Conservation (phyloP, 345 rosid species). For the Clausena lansium region DNA sequence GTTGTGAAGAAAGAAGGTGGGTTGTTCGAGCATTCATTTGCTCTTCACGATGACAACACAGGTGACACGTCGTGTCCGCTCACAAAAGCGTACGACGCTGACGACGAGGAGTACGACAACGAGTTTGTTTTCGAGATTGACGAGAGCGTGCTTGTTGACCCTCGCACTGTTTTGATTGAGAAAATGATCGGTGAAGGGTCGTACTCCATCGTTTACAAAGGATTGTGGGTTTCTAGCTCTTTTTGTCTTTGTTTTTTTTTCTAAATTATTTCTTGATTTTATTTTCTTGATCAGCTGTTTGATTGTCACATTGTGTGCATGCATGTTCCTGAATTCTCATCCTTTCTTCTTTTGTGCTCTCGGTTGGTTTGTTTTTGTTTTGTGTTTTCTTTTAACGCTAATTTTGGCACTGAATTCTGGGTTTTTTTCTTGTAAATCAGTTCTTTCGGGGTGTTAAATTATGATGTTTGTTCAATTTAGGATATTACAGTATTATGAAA, state of each 20-base stretch:
- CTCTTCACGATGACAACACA: not conserved
- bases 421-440: not conserved
- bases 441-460: not conserved
- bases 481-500: not conserved
- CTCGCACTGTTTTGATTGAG: constrained; percentile 23
- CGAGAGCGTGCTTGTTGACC: constrained; percentile 38
- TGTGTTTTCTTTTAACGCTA: not conserved
- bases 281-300: not conserved
- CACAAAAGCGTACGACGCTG: constrained; percentile 3
- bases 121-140: constrained; percentile 37
- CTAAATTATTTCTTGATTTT: not conserved
- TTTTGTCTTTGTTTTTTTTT: not conserved
- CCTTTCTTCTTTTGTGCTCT: not conserved
- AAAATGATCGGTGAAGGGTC: constrained; percentile 56
- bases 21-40: not conserved
- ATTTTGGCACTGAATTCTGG: not conserved
- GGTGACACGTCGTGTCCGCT: not conserved
- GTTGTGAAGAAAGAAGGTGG: not conserved
- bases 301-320: constrained; percentile 19
- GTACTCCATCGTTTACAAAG: constrained; percentile 42
- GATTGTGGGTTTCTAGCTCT: constrained; percentile 36
- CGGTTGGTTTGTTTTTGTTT: not conserved
- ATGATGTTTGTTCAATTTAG: not conserved
- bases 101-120: constrained; percentile 16
- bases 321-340: constrained; percentile 12